These are phyloP conservation scores for Cordyceps javanica DNA, from an alignment of 2,329 filamentous ascomycete species.

Conservation along the genomic window DNA sequence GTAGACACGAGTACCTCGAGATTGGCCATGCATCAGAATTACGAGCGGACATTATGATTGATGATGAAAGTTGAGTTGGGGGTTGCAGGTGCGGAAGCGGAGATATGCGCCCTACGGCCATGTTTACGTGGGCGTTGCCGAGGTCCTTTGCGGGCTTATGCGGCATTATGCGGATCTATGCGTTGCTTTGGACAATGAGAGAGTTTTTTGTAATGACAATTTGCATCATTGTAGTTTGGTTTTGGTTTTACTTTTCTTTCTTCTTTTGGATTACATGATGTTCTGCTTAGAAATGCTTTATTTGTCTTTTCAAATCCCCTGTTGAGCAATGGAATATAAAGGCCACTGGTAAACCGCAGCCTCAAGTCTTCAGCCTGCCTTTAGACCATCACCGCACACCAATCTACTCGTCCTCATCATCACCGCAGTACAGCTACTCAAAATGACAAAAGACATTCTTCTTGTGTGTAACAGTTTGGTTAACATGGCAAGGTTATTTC, in stretches of 20 bases:
- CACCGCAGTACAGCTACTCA: neutral
- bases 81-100: neutral
- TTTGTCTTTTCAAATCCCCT: no score
- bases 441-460: constrained; percentile 6
- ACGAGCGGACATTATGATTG: neutral
- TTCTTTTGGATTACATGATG: neutral
- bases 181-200: neutral
- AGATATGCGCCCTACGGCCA: neutral
- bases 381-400: neutral
- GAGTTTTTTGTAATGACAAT: neutral
- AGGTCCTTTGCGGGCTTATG: neutral
- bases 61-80: neutral
- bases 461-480: constrained; percentile 3
- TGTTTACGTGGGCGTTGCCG: neutral
- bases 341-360: neutral
- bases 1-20: neutral
- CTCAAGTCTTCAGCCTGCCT: neutral
- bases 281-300: neutral
- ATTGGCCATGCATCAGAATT: neutral
- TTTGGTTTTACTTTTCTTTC: neutral
- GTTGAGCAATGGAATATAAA: neutral
- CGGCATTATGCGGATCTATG: neutral
- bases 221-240: neutral
- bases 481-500: no score
- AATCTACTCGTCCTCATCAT: neutral